A percentile compares a stretch with the other conserved stretches of the same genome.
These are phyloP conservation scores for Grammothele lineata DNA, from an alignment of 768 basidiomycete species.

Conservation along the genomic window DNA sequence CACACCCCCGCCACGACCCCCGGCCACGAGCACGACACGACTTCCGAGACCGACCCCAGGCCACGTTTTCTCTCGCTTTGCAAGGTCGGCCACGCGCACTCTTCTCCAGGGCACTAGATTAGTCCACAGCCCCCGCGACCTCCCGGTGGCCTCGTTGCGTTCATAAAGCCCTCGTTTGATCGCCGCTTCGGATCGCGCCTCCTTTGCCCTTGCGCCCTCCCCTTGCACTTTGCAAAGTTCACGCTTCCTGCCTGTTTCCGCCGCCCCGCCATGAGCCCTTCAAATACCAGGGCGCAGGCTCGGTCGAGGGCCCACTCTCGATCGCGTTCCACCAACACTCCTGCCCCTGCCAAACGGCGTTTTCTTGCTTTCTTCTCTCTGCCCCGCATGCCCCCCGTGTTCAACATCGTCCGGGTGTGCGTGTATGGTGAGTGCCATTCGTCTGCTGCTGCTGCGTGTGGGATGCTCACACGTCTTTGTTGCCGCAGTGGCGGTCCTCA, in stretches of 20 bases:
- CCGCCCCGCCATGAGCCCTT: constrained; percentile 19
- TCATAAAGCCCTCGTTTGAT: constrained; percentile 4
- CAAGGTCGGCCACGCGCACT: no score
- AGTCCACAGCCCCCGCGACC: constrained; percentile 10
- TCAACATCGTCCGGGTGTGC: constrained; percentile 63
- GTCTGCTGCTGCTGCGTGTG: not conserved
- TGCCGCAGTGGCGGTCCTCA: constrained; percentile 52
- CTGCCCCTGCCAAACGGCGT: constrained; percentile 26
- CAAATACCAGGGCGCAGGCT: constrained; percentile 23
- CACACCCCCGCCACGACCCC: no score
- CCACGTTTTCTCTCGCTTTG: no score
- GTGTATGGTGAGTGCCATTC: constrained; percentile 54
- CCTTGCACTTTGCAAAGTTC: not conserved
- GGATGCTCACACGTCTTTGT: constrained; percentile 6
- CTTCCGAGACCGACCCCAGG: not conserved
- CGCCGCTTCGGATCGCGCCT: not conserved
- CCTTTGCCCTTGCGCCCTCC: not conserved
- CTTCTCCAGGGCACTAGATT: no score
- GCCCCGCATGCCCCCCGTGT: constrained; percentile 60
- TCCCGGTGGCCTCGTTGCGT: constrained; percentile 14
- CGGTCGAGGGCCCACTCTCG: constrained; percentile 17
- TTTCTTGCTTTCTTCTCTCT: constrained; percentile 17
- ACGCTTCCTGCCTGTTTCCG: constrained; percentile 4
- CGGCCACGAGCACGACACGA: constrained; percentile 1
- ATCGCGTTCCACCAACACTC: constrained; percentile 18